These are phyloP conservation scores for Penicillium soppii DNA, from an alignment of 495 filamentous ascomycete species.

Conservation along the genomic window DNA sequence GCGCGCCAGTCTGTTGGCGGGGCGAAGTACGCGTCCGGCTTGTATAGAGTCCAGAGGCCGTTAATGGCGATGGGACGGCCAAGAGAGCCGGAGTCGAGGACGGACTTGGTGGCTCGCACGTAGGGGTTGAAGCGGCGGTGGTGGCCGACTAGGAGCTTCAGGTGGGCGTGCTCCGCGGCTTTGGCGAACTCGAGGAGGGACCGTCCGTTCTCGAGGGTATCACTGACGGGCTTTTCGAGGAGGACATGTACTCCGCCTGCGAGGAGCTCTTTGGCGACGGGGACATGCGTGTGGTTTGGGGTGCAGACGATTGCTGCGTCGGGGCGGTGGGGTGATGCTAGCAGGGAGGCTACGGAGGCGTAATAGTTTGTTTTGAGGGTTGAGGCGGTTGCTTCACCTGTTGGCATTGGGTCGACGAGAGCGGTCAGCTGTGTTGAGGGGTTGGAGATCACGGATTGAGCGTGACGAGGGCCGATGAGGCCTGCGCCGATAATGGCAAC, in stretches of 20 bases:
- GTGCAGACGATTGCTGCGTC: conserved; percentile 61
- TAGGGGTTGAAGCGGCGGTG: conserved; percentile 63
- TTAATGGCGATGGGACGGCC: conserved; percentile 53
- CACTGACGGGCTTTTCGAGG: conserved; percentile 58
- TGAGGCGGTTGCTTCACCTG: conserved; percentile 25
- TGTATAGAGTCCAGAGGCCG: conserved; percentile 54
- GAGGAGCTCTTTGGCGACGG: conserved; percentile 49
- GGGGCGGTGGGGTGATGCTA: conserved; percentile 36
- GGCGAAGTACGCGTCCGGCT: conserved; percentile 52
- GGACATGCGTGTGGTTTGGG: conserved; percentile 57
- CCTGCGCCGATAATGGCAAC: conserved; percentile 56
- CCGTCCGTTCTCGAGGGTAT: conserved; percentile 40
- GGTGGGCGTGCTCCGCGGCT: conserved; percentile 21
- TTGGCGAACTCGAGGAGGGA: conserved; percentile 27
- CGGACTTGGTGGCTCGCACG: conserved; percentile 46
- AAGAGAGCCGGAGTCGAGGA: conserved; percentile 37
- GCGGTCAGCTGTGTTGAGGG: conserved; percentile 45
- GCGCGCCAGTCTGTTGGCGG: conserved; percentile 49
- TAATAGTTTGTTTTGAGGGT: conserved; percentile 32
- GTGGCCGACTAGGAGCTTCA: conserved; percentile 57
- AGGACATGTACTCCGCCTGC: conserved; percentile 51
- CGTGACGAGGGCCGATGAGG: conserved; percentile 59
- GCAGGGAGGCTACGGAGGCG: conserved; percentile 39
- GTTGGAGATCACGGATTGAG: conserved; percentile 47
- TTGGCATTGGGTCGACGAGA: conserved; percentile 50